Conservation (phyloP, 768 basidiomycete genomes). For the Steccherinum ochraceum region DNA sequence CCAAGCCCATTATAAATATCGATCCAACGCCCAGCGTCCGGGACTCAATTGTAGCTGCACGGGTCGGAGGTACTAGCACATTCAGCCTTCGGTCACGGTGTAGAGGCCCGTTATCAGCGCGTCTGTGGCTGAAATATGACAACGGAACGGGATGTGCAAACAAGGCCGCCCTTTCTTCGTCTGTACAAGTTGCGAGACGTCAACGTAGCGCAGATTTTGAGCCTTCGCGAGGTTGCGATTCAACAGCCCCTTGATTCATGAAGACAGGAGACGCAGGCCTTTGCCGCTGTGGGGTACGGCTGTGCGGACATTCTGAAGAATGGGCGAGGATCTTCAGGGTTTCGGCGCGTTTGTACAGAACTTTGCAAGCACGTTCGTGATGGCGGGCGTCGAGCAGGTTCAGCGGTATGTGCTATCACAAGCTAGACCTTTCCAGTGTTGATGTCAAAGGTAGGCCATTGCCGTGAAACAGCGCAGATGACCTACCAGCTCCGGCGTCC, state of each 20-base stretch:
- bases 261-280: too few relatives aligned
- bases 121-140: too few relatives aligned
- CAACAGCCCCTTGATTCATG: neutral
- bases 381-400: too few relatives aligned
- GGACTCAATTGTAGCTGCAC: neutral
- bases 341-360: neutral
- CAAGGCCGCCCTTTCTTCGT: too few relatives aligned
- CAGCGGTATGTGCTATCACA: neutral
- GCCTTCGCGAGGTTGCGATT: neutral
- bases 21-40: neutral
- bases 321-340: neutral
- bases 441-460: neutral
- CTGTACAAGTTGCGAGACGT: neutral
- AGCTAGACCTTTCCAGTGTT: neutral
- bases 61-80: neutral
- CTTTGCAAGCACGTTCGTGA: neutral
- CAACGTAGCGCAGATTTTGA: neutral
- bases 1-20: neutral
- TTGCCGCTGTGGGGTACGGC: too few relatives aligned
- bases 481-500: neutral
- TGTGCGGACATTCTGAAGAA: neutral
- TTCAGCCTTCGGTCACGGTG: neutral
- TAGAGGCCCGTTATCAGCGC: too few relatives aligned
- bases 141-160: too few relatives aligned
- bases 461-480: neutral